phyloP scores from a whole-genome alignment of 2,329 filamentous ascomycete species.

The Furcasterigmium sp. region DNA sequence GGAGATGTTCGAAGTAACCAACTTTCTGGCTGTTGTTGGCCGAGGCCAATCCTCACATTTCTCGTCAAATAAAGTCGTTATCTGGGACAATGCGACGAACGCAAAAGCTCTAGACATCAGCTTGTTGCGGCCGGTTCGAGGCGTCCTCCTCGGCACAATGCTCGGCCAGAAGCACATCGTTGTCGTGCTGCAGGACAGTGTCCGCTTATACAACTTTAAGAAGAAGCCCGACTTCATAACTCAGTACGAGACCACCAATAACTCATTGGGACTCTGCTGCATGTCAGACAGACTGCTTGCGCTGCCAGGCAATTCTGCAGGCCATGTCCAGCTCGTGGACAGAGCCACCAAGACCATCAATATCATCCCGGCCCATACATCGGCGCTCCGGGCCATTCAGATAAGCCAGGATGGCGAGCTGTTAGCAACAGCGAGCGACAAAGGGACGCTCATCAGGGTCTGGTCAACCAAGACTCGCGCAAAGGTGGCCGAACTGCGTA shows the following conservation, averaged over 20 bases:
- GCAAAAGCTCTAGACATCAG: constrained; percentile 72
- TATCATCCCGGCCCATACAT: constrained; percentile 88
- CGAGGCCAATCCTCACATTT: constrained; percentile 83
- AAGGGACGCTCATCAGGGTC: constrained; percentile 81
- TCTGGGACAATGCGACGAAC: constrained; percentile 85
- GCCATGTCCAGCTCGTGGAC: constrained; percentile 86
- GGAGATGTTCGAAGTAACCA: constrained; percentile 81
- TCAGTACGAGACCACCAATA: constrained; percentile 81
- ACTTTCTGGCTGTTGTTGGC: constrained; percentile 84
- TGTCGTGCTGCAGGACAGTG: constrained; percentile 74
- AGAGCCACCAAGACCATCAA: constrained; percentile 75
- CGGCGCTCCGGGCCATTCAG: constrained; percentile 70
- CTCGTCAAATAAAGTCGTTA: constrained; percentile 80
- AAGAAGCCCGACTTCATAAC: constrained; percentile 65
- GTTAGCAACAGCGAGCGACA: constrained; percentile 86
- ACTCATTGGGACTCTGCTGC: constrained; percentile 74
- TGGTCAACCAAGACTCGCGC: constrained; percentile 78
- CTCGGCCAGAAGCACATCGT: constrained; percentile 72
- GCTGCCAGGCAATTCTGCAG: constrained; percentile 81
- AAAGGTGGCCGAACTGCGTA: constrained; percentile 75
- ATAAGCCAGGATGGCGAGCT: constrained; percentile 76
- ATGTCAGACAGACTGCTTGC: constrained; percentile 69
- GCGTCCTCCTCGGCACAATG: constrained; percentile 57
- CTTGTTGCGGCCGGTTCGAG: constrained; percentile 73
- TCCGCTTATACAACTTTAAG: constrained; percentile 75